Conservation (phyloP, 108 stramenopile species). For the Stephanodiscus minutulus region DNA sequence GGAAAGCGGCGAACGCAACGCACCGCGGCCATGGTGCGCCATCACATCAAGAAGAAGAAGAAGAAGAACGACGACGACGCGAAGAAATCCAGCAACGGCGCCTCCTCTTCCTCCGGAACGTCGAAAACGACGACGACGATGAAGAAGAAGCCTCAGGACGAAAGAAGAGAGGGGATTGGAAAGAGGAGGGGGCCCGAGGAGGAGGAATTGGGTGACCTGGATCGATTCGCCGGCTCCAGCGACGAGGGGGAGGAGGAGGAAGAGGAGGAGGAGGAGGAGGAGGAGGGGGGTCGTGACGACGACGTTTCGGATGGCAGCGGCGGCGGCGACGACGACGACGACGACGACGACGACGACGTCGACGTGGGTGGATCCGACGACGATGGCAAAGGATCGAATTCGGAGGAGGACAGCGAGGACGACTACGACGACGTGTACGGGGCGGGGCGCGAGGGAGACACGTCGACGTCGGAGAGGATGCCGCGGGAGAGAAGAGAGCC, state of each 20-base stretch:
- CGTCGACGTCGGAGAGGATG: not conserved
- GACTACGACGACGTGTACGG: conserved; percentile 34
- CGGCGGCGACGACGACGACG: conserved; percentile 22
- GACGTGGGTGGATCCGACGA: conserved; percentile 1
- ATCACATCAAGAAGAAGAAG: conserved; percentile 51
- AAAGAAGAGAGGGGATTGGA: not conserved
- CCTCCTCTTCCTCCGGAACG: conserved; percentile 1
- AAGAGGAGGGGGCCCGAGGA: conserved; percentile 19
- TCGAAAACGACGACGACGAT: conserved; percentile 16
- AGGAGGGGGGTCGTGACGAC: conserved; percentile 27
- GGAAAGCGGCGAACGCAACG: no score
- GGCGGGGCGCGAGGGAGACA: not conserved
- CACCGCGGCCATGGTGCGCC: conserved; percentile 36
- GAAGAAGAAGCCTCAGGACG: conserved; percentile 2
- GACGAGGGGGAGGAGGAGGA: conserved; percentile 64
- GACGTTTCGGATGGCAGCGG: conserved; percentile 20
- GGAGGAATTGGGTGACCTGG: conserved; percentile 50
- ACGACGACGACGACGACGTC: conserved; percentile 23
- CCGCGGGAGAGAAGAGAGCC: not conserved
- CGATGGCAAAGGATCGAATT: conserved; percentile 16
- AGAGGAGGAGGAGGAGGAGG: conserved; percentile 21
- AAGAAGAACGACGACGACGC: conserved; percentile 42
- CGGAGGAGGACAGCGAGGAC: conserved; percentile 9
- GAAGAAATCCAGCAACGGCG: conserved; percentile 57
- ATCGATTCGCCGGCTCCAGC: conserved; percentile 88